Evolutionary conservation across 164 flowering plant genomes (phyloP).

Genomic region (Hamamelis virginiana): DNA sequence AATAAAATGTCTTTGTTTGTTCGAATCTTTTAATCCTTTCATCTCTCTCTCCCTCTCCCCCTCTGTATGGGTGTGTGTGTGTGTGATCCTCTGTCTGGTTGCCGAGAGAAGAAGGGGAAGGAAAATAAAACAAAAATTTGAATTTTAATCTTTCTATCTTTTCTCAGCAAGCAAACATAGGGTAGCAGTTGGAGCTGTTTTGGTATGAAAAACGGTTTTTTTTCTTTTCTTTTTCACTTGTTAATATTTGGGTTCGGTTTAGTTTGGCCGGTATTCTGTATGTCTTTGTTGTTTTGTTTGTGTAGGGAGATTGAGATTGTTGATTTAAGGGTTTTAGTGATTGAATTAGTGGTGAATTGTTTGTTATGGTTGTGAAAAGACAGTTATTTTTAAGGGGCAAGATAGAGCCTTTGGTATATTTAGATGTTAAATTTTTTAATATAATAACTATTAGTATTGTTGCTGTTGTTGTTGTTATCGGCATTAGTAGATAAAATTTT

Average conservation of each 20-base stretch:
- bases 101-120: background rate
- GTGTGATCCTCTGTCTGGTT: too few relatives aligned
- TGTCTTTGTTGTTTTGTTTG: background rate
- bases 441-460: background rate
- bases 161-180: background rate
- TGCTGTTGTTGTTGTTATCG: background rate
- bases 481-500: too few relatives aligned
- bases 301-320: background rate
- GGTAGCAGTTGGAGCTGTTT: background rate
- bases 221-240: too few relatives aligned
- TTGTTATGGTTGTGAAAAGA: background rate
- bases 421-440: background rate
- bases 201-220: background rate
- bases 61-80: too few relatives aligned
- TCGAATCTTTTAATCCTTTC: background rate
- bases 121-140: background rate
- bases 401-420: background rate
- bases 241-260: background rate
- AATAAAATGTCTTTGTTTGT: background rate
- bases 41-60: too few relatives aligned
- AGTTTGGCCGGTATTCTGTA: background rate
- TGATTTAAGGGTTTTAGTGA: background rate
- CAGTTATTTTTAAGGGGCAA: background rate
- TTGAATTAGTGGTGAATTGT: background rate
- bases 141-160: background rate